phyloP scores from a whole-genome alignment of 768 basidiomycete species.

The Pleurotus pulmonarius region DNA sequence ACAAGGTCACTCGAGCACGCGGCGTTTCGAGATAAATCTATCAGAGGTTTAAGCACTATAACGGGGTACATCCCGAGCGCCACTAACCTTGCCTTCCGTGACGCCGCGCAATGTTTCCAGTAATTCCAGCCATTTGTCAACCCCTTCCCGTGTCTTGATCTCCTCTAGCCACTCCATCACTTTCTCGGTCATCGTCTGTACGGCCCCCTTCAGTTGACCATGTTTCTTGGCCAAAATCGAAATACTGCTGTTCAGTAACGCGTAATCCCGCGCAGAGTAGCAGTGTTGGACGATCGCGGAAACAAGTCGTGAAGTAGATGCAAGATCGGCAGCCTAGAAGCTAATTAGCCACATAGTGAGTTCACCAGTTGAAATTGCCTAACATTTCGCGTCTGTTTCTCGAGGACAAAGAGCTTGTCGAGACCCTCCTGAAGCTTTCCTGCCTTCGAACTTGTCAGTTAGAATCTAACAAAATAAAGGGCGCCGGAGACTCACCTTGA shows the following conservation, averaged over 20 bases:
- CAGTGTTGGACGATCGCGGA: constrained; percentile 69
- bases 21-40: constrained; percentile 97
- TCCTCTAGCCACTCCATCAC: constrained; percentile 80
- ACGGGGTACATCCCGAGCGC: too few relatives aligned
- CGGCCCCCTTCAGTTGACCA: constrained; percentile 88
- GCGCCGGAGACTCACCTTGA: constrained; percentile 55
- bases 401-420: constrained; percentile 83
- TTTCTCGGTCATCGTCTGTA: constrained; percentile 90
- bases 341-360: background rate
- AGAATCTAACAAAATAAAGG: background rate
- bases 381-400: constrained; percentile 97
- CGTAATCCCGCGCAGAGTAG: constrained; percentile 68
- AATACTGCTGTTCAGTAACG: constrained; percentile 67
- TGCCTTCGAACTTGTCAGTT: constrained; percentile 38
- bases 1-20: constrained; percentile 88
- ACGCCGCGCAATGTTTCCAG: constrained; percentile 87
- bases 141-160: constrained; percentile 63
- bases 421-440: constrained; percentile 82
- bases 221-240: constrained; percentile 87
- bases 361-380: constrained; percentile 16
- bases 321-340: constrained; percentile 81
- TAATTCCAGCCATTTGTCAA: constrained; percentile 79
- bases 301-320: constrained; percentile 86
- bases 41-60: background rate
- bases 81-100: constrained; percentile 91